Evolutionary conservation across 805 yeast species (phyloP), one percentile per base, ranked within the genome.

Genomic region (Schwanniomyces pseudopolymorphus): DNA sequence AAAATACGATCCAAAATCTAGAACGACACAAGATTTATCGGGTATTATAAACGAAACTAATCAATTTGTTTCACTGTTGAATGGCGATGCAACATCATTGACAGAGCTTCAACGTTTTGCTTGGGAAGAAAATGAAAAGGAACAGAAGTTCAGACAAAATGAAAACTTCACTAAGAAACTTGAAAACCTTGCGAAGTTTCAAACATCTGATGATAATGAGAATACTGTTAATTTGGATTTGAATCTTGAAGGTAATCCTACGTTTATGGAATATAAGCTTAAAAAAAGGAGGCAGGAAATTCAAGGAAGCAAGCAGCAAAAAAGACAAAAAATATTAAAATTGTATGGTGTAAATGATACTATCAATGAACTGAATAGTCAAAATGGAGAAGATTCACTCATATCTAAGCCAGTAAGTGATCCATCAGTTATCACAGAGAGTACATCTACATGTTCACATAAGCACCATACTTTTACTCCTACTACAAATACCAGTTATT

Each of bases 1-100:
- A 6, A 70, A 74, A 19, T 78, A 78, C 54, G 81, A 82, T 55
- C 84, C 85, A 1, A 79, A 74, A 55, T 74, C 84, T 2, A 66
- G 84, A 45, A 19, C 67, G 50, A 44, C 60, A 40, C 55, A 56
- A 19, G 64, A 66, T 47, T 59, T 63, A 4, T 54, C 57, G 1
- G 70, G 70, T 2, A 63, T 66, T 38, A 53, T 71, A 14, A 69
- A 70, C 44, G 77, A 55, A 54, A 70, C 47, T 51, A 66, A 69
- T 20, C 74, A 77, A 60, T 85, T 78, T 64, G 84, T 78, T 17
- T 70, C 82, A 27, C 75, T 77, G 51, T 57, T 74, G 19, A 45
- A 42, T 20, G 49, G 49, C 3, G 68, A 67, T 25, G 61, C 54
- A 16, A 28, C 48, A 20, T 55, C 55, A 13, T 46, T 67, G 20